Evolutionary conservation across 169 alveolate species (phyloP).

Genomic region (Babesia sp.): DNA sequence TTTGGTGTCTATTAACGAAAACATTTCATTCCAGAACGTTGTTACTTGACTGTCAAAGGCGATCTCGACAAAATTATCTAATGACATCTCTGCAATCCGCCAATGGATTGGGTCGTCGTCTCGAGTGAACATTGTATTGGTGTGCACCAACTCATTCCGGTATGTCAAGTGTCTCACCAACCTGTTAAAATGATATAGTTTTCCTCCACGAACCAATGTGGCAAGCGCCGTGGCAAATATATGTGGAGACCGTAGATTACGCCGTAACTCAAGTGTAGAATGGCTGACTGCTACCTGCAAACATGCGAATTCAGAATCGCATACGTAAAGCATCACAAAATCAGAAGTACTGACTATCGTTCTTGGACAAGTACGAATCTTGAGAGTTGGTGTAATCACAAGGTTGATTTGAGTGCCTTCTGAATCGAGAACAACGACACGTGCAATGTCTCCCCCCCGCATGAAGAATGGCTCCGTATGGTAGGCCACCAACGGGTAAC

Average conservation of each 20-base stretch:
- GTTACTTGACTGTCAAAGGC: not conserved
- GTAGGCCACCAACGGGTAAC: conserved; percentile 32
- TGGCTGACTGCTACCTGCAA: not conserved
- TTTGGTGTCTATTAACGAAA: not conserved
- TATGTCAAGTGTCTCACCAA: conserved; percentile 1
- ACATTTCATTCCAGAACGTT: conserved; percentile 9
- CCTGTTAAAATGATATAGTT: not conserved
- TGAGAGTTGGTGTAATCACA: not conserved
- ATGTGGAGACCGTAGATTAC: conserved; percentile 8
- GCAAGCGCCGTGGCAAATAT: not conserved
- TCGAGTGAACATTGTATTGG: conserved; percentile 12
- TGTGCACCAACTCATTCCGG: not conserved
- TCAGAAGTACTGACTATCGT: not conserved
- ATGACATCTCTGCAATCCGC: not conserved
- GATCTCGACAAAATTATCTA: not conserved
- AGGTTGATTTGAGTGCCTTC: conserved; percentile 25
- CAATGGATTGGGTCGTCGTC: not conserved
- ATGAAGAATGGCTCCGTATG: conserved; percentile 52
- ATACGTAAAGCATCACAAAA: not conserved
- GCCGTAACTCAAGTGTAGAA: conserved; percentile 2
- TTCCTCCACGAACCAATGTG: not conserved
- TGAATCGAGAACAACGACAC: conserved; percentile 20
- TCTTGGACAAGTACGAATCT: not conserved
- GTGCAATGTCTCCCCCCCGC: conserved; percentile 36
- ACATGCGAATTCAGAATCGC: not conserved